These are phyloP conservation scores for Zanthoxylum bungeanum DNA, from an alignment of 345 rosid species.

Conservation along the genomic window DNA sequence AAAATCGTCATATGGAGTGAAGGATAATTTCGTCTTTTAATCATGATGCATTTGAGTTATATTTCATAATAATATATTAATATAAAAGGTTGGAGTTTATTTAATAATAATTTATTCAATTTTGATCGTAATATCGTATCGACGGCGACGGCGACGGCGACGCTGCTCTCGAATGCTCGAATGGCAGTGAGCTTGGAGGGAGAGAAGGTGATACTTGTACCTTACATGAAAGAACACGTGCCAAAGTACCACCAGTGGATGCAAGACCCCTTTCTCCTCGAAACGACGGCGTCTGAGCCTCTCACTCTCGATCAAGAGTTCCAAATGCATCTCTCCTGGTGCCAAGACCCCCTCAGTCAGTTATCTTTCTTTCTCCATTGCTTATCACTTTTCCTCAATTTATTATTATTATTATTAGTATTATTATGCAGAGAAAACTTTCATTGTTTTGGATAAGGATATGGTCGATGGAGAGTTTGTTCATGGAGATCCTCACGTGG, in stretches of 20 bases:
- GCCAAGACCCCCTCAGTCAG: slow-evolving; percentile 81
- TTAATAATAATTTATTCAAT: too few species aligned
- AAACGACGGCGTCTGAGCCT: slow-evolving; percentile 88
- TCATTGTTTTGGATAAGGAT: slow-evolving; percentile 80
- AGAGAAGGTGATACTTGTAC: slow-evolving; percentile 67
- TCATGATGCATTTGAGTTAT: too few species aligned
- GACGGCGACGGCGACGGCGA: too few species aligned
- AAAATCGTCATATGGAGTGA: too few species aligned
- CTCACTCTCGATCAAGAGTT: slow-evolving; percentile 80
- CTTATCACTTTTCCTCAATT: background rate
- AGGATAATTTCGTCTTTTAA: too few species aligned
- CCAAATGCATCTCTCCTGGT: slow-evolving; percentile 85
- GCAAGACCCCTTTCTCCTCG: slow-evolving; percentile 79
- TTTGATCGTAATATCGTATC: too few species aligned
- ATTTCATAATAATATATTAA: too few species aligned
- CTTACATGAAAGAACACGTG: slow-evolving; percentile 80
- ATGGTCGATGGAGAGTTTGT: slow-evolving; percentile 45
- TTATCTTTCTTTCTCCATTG: background rate
- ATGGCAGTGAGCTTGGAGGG: slow-evolving; percentile 68
- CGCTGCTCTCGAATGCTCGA: too few species aligned
- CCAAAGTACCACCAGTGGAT: slow-evolving; percentile 86
- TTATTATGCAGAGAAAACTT: slow-evolving; percentile 72
- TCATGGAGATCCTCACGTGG: slow-evolving; percentile 64
- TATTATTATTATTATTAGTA: slow-evolving; percentile 4
- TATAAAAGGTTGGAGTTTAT: too few species aligned